phyloP scores from a whole-genome alignment of 306 rosid species.

The Phaseolus lunatus region DNA sequence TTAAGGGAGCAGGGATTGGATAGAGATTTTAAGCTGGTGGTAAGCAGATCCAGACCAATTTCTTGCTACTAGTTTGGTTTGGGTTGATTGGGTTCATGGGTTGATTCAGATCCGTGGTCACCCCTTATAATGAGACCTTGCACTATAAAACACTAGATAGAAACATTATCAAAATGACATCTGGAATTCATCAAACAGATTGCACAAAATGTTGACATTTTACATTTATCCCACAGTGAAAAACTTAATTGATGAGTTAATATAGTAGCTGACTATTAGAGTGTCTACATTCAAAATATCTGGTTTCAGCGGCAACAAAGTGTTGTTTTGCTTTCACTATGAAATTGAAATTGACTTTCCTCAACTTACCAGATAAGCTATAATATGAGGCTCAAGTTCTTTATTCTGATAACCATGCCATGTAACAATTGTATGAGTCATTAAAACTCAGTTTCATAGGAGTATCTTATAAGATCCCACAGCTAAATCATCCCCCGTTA shows the following conservation, averaged over 20 bases:
- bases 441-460: not conserved
- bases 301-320: not conserved
- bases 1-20: not conserved
- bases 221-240: constrained; percentile 1
- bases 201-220: constrained; percentile 1
- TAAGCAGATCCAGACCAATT: not conserved
- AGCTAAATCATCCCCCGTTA: not conserved
- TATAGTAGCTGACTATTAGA: not conserved
- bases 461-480: not conserved
- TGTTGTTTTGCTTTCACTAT: not conserved
- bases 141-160: not conserved
- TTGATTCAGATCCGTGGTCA: not conserved
- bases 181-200: constrained; percentile 18
- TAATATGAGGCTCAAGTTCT: not conserved
- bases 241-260: not conserved
- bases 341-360: not conserved
- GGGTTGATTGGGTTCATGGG: not conserved
- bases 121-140: not conserved
- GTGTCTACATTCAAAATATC: not conserved
- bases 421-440: not conserved
- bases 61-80: not conserved
- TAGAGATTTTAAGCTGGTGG: not conserved
- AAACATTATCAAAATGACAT: constrained; percentile 12
- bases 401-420: not conserved
- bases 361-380: not conserved